These are phyloP conservation scores for Cucumis melo DNA, from an alignment of 306 rosid species.

Conservation along the genomic window DNA sequence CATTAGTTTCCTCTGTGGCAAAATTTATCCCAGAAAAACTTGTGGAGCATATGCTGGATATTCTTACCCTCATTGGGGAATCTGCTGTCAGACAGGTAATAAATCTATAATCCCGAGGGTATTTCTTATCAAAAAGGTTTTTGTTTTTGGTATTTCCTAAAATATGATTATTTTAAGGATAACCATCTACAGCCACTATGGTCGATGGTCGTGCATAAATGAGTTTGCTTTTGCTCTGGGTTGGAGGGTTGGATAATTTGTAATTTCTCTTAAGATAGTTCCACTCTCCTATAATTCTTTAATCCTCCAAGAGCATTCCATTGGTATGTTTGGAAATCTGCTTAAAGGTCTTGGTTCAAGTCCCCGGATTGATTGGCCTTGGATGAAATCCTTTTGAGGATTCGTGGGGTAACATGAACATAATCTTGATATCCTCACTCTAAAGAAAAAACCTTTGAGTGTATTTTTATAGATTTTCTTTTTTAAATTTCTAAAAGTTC, in stretches of 20 bases:
- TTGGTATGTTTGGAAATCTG: not conserved
- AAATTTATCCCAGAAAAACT: constrained; percentile 46
- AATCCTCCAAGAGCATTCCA: not conserved
- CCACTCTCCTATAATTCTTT: not conserved
- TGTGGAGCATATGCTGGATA: constrained; percentile 49
- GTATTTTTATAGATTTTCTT: not conserved
- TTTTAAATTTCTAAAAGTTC: too few relatives aligned
- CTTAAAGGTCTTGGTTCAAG: not conserved
- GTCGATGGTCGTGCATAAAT: not conserved
- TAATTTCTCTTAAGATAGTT: not conserved
- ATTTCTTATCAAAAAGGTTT: too few relatives aligned
- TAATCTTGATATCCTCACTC: not conserved
- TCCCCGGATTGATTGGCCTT: not conserved
- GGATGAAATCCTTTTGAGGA: not conserved
- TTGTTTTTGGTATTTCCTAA: too few relatives aligned
- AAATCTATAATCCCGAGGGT: not conserved
- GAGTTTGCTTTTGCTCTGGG: not conserved
- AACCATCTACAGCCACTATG: not conserved
- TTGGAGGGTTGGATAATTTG: not conserved
- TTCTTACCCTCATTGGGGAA: constrained; percentile 56
- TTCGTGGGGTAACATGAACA: not conserved
- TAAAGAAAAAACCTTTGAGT: not conserved
- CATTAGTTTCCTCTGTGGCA: constrained; percentile 47
- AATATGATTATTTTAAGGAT: not conserved
- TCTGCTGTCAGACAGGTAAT: constrained; percentile 67